Evolutionary conservation across 2,329 filamentous ascomycete species (phyloP), one percentile per base, ranked within the genome.

Genomic region (Furcasterigmium furcatum): DNA sequence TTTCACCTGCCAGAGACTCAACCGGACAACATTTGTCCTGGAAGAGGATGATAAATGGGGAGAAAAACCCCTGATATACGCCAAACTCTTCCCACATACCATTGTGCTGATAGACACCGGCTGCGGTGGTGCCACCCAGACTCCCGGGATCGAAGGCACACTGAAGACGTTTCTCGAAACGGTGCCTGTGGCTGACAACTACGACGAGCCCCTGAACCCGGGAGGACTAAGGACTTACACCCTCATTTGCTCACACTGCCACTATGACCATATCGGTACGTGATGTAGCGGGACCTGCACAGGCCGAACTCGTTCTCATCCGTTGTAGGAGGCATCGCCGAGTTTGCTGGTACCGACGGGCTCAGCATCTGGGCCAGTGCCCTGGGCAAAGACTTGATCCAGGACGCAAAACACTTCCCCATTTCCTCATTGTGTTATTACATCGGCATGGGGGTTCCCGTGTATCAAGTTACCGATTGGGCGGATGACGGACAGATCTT

Each of bases 1-100:
- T 29, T 38, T 40, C 18, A 34, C 40, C 14, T 42, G 40, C 14
- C 10, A 35, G 25, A 30, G 59, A 7, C 51, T 74, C 20, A 75
- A 73, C 48, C 7, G 29, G 4, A 61, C 71, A 2, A 74, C 72
- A 1, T 74, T 73, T 48, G 54, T 68, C 9, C 59, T 75, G 19
- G 54, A 61, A 14, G 71, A 75, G 52, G 61, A 70, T 46, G 72
- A 75, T 53, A 56, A 55, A 22, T 74, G 62, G 50, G 49, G 51
- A 41, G 71, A 74, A 49, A 59, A 63, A 29, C 72, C 72, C 3
- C 59, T 69, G 47, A 72, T 75, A n/a, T 75, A 73, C 49, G 64
- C 62, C 41, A 74, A 74, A 49, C 32, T 71, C 3, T 67, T 64
- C 46, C 58, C 60, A 5, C 49, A 59, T 0, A 46, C 66, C 20